Evolutionary conservation across 768 basidiomycete genomes (phyloP), one percentile per base, ranked within the genome.

Genomic region (Glaciozyma antarctica): DNA sequence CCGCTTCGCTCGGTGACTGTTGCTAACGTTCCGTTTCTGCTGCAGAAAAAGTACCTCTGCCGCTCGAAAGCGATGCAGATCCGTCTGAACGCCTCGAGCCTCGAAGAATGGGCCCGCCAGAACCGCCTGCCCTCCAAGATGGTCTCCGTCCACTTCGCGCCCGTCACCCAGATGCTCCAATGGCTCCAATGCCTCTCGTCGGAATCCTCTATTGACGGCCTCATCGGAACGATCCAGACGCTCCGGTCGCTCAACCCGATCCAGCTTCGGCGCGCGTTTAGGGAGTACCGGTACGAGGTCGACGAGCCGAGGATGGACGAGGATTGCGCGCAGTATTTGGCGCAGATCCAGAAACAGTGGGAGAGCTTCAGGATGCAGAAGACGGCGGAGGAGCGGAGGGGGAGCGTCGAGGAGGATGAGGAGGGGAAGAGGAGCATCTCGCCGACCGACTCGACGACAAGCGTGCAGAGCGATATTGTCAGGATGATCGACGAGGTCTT

Each of bases 331-430:
- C 90, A 95, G 78, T 98, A 98, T 73, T 82, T 98, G 32, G 87
- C 85, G 4, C 94, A 98, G 73, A 80, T 99, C 13, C 93, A 97
- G 77, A 93, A 90, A 74, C 93, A 98, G 75, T 99, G 94, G 94
- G 94, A 99, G 77, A 80, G 66, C 7, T n/a, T 63, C 16, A 19
- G 64, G 30, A 44, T 60, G 47, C 62, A 64, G 63, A 53, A 56
- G 58, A 51, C 62, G 43, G 68, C 62, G 2, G 64, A 61, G 22
- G 60, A 58, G 9, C 32, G 55, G 30, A 47, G 30, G 47, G 51
- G 45, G 19, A 32, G 9, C 21, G 30, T 26, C 13, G 55, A 49
- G 30, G 28, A 26, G 53, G 49, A 5, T 26, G n/a, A 41, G 38
- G 38, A 41, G 38, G 38, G 38, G 10, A 48, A 8, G 32, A 22